Percentiles rank a stretch among this genome's conserved stretches.
phyloP scores from a whole-genome alignment of 164 flowering plant genomes.

The Platanus orientalis region DNA sequence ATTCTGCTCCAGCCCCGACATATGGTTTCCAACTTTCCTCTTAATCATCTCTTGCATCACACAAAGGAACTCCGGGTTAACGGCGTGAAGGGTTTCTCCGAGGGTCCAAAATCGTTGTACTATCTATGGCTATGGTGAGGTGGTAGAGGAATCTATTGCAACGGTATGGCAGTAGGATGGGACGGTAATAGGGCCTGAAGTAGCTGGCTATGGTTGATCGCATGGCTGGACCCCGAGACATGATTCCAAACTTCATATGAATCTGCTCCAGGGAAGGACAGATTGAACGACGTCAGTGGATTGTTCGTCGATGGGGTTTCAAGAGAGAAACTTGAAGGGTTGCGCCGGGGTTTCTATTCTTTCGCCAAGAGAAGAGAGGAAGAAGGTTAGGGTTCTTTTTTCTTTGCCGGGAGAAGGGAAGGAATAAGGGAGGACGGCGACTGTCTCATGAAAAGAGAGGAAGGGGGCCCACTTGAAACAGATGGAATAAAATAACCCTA shows the following conservation, averaged over 20 bases:
- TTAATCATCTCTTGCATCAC: conserved; percentile 89
- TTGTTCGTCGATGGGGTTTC: conserved; percentile 21
- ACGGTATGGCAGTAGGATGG: conserved; percentile 18
- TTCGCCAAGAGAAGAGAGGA: no score
- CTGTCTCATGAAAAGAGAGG: no score
- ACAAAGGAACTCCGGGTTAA: conserved; percentile 51
- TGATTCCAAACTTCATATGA: conserved; percentile 27
- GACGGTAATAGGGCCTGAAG: background rate
- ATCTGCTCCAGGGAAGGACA: conserved; percentile 63
- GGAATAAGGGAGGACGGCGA: no score
- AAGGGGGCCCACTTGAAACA: no score
- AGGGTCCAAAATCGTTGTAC: conserved; percentile 3
- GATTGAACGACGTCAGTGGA: conserved; percentile 52
- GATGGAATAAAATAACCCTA: no score
- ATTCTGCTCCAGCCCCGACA: conserved; percentile 51
- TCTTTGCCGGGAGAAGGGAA: no score
- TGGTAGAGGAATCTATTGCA: background rate
- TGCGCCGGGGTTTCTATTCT: no score
- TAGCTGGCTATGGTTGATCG: conserved; percentile 10
- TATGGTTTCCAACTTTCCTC: conserved; percentile 75
- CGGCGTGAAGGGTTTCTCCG: conserved; percentile 23
- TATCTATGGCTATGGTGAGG: background rate
- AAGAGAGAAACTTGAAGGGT: no score
- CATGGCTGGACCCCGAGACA: conserved; percentile 14
- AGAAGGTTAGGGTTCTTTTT: no score